Evolutionary conservation across 73 alveolate genomes (phyloP).

Genomic region (Paramecium tetraurelia): DNA sequence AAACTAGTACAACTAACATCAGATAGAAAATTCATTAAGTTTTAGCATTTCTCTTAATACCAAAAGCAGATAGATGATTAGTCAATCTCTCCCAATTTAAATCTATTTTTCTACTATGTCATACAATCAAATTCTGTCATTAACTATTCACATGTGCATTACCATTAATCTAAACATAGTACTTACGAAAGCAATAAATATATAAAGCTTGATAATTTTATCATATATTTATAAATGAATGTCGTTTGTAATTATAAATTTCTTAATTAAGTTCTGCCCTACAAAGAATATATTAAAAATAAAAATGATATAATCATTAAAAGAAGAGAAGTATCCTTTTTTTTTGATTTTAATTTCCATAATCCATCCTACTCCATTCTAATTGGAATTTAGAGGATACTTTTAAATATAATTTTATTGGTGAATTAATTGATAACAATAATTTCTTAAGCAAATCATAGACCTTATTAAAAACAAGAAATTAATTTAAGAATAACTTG

Average conservation of each 20-base stretch:
- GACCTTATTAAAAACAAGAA: neutral
- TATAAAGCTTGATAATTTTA: neutral
- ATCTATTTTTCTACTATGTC: neutral
- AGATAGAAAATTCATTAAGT: neutral
- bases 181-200: neutral
- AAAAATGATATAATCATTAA: too few species aligned
- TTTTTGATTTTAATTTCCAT: too few species aligned
- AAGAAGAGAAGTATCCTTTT: neutral
- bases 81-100: neutral
- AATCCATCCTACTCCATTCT: too few species aligned
- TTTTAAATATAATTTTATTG: neutral
- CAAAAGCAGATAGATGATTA: neutral
- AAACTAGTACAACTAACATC: neutral
- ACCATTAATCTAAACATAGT: neutral
- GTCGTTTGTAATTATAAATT: neutral
- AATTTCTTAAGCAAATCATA: neutral
- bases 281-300: too few species aligned
- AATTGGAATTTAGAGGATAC: neutral
- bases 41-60: conserved; percentile 26
- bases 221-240: neutral
- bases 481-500: neutral
- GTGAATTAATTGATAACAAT: neutral
- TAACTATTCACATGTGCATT: conserved; percentile 24
- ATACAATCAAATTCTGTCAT: conserved; percentile 23
- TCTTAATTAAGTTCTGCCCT: neutral